Evolutionary conservation across 2,329 filamentous ascomycete species (phyloP), one percentile per base, ranked within the genome.

Genomic region (Tolypocladium cylindrosporum): DNA sequence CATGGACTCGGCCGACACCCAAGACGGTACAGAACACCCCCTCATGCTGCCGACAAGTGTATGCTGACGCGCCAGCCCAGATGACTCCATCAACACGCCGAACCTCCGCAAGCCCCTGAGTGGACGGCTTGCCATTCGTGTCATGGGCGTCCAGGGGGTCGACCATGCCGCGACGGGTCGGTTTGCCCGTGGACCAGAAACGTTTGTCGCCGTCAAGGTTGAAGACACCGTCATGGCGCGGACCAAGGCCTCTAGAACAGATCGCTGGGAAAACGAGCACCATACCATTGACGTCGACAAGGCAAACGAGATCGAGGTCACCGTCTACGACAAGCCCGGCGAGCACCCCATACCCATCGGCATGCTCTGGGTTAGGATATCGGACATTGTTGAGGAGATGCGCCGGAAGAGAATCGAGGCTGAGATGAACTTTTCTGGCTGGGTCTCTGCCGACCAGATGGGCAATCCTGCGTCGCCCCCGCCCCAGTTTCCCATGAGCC

Each of bases 401-500:
- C 88, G 94, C 69, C 86, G 92, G 61, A 97, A 97, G 80, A 95
- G 89, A 77, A 95, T 99, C 61, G 94, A 99, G 75, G 89, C 91
- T 16, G 94, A 99, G 70, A 90, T 97, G 70, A 96, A 92, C 72
- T 89, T 87, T 68, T 91, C 90, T 51, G 94, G 93, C 56, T 99
- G 94, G 94, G 93, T 97, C 56, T 96, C 94, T 62, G 94, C 94
- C 56, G 94, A 97, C 72, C 90, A 93, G 69, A 96, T 97, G 90
- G 89, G 84, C 53, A 85, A 83, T 61, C 72, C 74, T 1, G 61
- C 67, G 11, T 75, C 79, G 19, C 80, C 81, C 14, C 63, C 80
- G 43, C 58, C 65, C 16, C 84, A 86, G 66, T 85, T 86, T 65
- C 82, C 81, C 24, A 80, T 84, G 77, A 80, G 76, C 60, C 74